Evolutionary conservation across 495 filamentous ascomycete genomes (phyloP).

Genomic region (Friedmanniomyces simplex): DNA sequence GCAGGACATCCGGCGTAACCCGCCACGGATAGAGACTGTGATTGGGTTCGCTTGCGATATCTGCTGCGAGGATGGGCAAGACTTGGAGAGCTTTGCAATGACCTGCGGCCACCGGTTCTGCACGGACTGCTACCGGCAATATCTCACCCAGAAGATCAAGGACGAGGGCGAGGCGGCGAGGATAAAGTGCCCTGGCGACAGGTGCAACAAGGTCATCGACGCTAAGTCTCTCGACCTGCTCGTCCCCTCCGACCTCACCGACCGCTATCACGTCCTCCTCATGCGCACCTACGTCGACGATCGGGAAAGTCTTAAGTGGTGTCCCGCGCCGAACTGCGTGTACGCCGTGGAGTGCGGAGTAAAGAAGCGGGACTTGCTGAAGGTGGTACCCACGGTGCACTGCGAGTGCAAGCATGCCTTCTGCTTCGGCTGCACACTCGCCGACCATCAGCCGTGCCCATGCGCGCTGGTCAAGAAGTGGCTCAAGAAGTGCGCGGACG

Average conservation of each 20-base stretch:
- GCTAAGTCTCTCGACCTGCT: slow-evolving; percentile 76
- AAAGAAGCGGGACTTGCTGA: slow-evolving; percentile 71
- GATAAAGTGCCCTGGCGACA: slow-evolving; percentile 84
- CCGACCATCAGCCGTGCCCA: slow-evolving; percentile 87
- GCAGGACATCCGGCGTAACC: slow-evolving; percentile 47
- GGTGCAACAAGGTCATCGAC: slow-evolving; percentile 84
- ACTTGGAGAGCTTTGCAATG: slow-evolving; percentile 83
- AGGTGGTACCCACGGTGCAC: slow-evolving; percentile 77
- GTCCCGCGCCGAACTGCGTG: slow-evolving; percentile 87
- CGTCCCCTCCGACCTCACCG: slow-evolving; percentile 60
- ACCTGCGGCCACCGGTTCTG: slow-evolving; percentile 96
- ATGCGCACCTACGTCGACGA: slow-evolving; percentile 95
- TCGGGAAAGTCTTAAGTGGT: slow-evolving; percentile 90
- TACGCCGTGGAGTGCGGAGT: slow-evolving; percentile 83
- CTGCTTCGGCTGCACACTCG: slow-evolving; percentile 91
- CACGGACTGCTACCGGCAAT: slow-evolving; percentile 83
- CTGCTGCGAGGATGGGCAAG: slow-evolving; percentile 79
- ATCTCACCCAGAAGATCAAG: slow-evolving; percentile 80
- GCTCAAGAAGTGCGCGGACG: slow-evolving; percentile 97
- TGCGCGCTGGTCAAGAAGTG: slow-evolving; percentile 89
- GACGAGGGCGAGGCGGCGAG: slow-evolving; percentile 90
- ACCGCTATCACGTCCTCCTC: slow-evolving; percentile 74
- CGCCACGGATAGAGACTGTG: slow-evolving; percentile 59
- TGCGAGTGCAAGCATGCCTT: slow-evolving; percentile 78
- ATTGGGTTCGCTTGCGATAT: slow-evolving; percentile 84